A percentile compares a stretch with the other conserved stretches of the same genome.
These are phyloP conservation scores for Pseudocercospora eumusae DNA, from an alignment of 2,329 filamentous ascomycete species.

Conservation along the genomic window DNA sequence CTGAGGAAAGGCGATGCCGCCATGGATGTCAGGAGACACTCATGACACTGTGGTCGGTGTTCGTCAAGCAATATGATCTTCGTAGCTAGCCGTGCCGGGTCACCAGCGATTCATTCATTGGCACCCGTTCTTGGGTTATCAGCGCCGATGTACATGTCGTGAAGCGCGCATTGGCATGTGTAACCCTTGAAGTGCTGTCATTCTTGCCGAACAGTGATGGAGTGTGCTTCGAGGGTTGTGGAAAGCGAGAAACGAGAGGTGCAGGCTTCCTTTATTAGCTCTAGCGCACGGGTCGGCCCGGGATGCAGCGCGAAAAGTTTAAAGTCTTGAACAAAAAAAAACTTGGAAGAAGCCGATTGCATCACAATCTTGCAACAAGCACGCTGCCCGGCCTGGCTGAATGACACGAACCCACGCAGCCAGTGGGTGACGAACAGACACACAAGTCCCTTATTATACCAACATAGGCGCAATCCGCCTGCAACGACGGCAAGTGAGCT, in stretches of 20 bases:
- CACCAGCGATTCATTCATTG: neutral
- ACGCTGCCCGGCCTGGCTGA: neutral
- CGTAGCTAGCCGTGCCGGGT: neutral
- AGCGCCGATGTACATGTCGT: neutral
- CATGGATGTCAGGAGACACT: conserved; percentile 13
- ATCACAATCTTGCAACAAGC: conserved; percentile 10
- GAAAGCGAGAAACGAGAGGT: neutral
- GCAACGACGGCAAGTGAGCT: neutral
- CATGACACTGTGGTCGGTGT: conserved; percentile 4
- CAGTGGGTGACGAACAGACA: neutral
- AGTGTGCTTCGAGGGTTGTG: neutral
- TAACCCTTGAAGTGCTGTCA: neutral
- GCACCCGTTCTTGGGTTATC: neutral
- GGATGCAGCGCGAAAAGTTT: neutral
- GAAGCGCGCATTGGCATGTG: neutral
- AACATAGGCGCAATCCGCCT: neutral
- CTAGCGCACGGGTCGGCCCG: no score
- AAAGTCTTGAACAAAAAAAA: conserved; percentile 6
- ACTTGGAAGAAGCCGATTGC: conserved; percentile 13
- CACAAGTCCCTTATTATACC: no score
- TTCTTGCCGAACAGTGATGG: neutral
- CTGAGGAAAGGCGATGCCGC: neutral
- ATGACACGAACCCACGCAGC: neutral
- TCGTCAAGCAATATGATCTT: neutral
- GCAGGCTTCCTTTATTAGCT: no score